These are phyloP conservation scores for Trichoderma reesei DNA, from an alignment of 495 filamentous ascomycete genomes.

Conservation along the genomic window DNA sequence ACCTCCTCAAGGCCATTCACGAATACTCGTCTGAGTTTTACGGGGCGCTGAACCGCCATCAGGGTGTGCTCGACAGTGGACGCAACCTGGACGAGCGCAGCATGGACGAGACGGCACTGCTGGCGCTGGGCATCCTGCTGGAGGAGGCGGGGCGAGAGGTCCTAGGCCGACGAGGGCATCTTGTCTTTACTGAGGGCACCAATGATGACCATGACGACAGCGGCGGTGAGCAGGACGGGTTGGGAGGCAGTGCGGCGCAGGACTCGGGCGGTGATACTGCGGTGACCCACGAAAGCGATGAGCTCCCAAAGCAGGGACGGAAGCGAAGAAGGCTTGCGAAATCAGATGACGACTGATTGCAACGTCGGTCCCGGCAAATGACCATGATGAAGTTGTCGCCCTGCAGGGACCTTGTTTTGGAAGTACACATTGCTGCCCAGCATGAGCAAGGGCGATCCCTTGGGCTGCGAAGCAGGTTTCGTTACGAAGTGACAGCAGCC, in stretches of 20 bases:
- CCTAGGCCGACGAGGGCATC: conserved; percentile 61
- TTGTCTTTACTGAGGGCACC: conserved; percentile 62
- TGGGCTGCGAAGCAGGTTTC: not conserved
- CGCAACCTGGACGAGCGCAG: conserved; percentile 45
- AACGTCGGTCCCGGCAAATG: not conserved
- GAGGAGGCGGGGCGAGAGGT: conserved; percentile 61
- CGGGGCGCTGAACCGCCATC: conserved; percentile 17
- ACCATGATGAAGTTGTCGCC: not conserved
- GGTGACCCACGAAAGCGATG: not conserved
- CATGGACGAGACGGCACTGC: conserved; percentile 77
- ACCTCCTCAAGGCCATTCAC: conserved; percentile 69
- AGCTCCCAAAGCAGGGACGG: not conserved
- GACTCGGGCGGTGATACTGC: not conserved
- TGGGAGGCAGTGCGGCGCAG: not conserved
- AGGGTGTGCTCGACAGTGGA: not conserved
- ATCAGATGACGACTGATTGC: not conserved
- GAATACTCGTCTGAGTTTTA: conserved; percentile 68
- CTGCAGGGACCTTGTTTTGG: not conserved
- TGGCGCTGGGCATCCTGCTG: conserved; percentile 71
- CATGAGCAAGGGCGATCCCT: not conserved
- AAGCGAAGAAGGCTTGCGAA: conserved; percentile 3
- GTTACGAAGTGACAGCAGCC: not conserved
- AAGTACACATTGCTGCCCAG: not conserved
- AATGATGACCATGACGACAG: not conserved
- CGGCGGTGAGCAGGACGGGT: not conserved